Conservation (phyloP, 495 filamentous ascomycete species). For the Cercophora sp. region DNA sequence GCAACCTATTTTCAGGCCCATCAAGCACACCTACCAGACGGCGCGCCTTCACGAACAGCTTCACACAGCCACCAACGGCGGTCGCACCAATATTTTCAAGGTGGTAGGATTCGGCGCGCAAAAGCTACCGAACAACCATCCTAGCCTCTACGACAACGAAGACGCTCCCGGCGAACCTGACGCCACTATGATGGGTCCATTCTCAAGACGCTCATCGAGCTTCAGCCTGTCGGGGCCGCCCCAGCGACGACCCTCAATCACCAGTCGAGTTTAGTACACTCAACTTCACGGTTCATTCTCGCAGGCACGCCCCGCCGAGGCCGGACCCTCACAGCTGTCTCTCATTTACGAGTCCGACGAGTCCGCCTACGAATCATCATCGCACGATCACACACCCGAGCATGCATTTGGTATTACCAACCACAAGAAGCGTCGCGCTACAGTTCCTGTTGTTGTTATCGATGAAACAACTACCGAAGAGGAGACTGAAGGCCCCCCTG, state of each 20-base stretch:
- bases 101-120: constrained; percentile 44
- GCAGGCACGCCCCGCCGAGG: not conserved
- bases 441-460: too few relatives aligned
- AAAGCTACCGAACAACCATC: constrained; percentile 43
- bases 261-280: constrained; percentile 1
- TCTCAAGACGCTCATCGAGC: constrained; percentile 39
- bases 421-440: too few relatives aligned
- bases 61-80: constrained; percentile 62
- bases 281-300: not conserved
- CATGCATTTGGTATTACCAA: too few relatives aligned
- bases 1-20: constrained; percentile 61
- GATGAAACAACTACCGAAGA: too few relatives aligned
- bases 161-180: constrained; percentile 47
- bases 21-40: constrained; percentile 70
- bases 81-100: constrained; percentile 54
- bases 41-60: constrained; percentile 89
- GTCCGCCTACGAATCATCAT: too few relatives aligned
- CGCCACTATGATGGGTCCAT: constrained; percentile 26
- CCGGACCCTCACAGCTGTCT: too few relatives aligned
- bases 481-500: too few relatives aligned
- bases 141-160: constrained; percentile 33
- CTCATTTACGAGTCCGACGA: too few relatives aligned
- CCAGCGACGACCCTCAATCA: constrained; percentile 40
- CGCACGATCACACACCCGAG: too few relatives aligned
- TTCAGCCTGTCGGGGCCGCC: constrained; percentile 40